Conservation (phyloP, 441 rosid genomes). For the Syzygium syzygioides region DNA sequence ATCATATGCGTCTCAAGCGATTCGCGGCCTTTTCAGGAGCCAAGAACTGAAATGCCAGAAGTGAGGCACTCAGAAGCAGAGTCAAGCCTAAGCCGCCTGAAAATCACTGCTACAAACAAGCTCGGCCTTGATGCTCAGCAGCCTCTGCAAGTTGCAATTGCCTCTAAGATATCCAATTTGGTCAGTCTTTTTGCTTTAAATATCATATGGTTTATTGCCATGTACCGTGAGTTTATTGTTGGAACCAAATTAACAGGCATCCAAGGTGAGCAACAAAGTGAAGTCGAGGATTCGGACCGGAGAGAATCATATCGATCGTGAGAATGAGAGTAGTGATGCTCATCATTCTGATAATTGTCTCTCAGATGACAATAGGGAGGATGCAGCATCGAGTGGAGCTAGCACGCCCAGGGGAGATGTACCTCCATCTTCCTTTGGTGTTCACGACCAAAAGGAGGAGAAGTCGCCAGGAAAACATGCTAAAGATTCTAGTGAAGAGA, state of each 20-base stretch:
- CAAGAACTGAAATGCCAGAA: slow-evolving; percentile 19
- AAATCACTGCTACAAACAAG: slow-evolving; percentile 48
- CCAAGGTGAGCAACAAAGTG: slow-evolving; percentile 78
- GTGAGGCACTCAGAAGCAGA: slow-evolving; percentile 36
- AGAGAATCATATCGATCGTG: slow-evolving; percentile 44
- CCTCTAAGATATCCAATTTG: slow-evolving; percentile 83
- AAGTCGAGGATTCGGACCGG: slow-evolving; percentile 62
- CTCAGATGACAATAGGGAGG: slow-evolving; percentile 69
- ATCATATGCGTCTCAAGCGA: slow-evolving; percentile 64
- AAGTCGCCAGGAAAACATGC: slow-evolving; percentile 35
- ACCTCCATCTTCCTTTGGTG: slow-evolving; percentile 52
- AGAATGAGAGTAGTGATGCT: slow-evolving; percentile 74
- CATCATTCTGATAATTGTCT: slow-evolving; percentile 59
- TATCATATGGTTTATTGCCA: slow-evolving; percentile 3
- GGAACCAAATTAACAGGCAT: slow-evolving; percentile 44
- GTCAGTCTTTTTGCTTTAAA: slow-evolving; percentile 40
- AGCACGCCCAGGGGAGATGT: slow-evolving; percentile 85
- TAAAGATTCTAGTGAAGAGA: slow-evolving; percentile 66
- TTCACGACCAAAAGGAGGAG: slow-evolving; percentile 45
- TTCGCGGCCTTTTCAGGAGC: slow-evolving; percentile 39
- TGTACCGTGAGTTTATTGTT: slow-evolving; percentile 23
- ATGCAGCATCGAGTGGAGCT: slow-evolving; percentile 78
- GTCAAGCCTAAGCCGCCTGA: slow-evolving; percentile 38
- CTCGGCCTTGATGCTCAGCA: slow-evolving; percentile 91
- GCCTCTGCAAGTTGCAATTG: slow-evolving; percentile 80